phyloP scores from a whole-genome alignment of 257 asterid species.

The Cordia subcordata region DNA sequence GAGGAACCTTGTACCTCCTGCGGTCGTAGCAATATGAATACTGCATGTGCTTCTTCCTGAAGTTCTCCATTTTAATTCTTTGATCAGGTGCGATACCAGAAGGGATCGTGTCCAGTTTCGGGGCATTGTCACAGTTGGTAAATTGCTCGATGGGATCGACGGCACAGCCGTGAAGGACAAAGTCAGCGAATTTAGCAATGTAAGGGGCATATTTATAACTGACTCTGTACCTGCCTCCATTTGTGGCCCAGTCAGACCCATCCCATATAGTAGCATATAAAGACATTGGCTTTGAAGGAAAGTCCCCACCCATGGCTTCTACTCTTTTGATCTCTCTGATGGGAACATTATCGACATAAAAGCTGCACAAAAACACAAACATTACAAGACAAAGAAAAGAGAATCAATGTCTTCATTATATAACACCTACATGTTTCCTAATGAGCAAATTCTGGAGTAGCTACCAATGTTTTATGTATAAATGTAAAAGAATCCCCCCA shows the following conservation, averaged over 20 bases:
- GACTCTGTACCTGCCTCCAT: constrained; percentile 66
- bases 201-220: constrained; percentile 80
- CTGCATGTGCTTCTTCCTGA: constrained; percentile 59
- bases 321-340: constrained; percentile 68
- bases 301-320: constrained; percentile 73
- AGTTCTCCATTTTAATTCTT: constrained; percentile 44
- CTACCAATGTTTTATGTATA: no score
- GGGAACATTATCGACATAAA: constrained; percentile 72
- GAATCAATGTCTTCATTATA: constrained; percentile 9
- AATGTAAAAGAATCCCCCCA: no score
- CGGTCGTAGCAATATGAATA: constrained; percentile 78
- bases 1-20: constrained; percentile 52
- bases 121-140: constrained; percentile 34
- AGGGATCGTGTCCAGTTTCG: constrained; percentile 23
- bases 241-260: constrained; percentile 85
- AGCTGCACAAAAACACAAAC: constrained; percentile 46
- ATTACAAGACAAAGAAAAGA: constrained; percentile 18
- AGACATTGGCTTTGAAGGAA: constrained; percentile 84
- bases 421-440: constrained; percentile 3
- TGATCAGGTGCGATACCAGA: constrained; percentile 33
- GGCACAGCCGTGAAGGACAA: constrained; percentile 76
- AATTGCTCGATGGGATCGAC: constrained; percentile 48
- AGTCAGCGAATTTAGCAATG: constrained; percentile 51
- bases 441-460: neutral
- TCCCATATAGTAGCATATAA: constrained; percentile 90